Base-by-base conservation (phyloP, 2,329 filamentous ascomycete genomes). In the Graphilbum ipis-grandicollis region DNA sequence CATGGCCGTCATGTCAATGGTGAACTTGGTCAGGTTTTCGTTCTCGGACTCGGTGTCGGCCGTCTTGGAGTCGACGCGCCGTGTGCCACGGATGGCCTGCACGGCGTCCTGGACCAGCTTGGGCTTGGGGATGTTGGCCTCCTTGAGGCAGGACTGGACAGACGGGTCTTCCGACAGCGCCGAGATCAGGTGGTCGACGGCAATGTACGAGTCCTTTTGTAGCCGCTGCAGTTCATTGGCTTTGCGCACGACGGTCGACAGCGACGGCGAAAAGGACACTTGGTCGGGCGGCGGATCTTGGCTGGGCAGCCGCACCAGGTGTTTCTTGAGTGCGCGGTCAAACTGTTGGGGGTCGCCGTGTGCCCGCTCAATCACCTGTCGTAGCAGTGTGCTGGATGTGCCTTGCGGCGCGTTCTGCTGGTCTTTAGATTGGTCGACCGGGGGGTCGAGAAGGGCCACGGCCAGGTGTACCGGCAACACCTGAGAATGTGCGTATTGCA, bases 1-100 rank as follows among this genome's bases (percentile, higher is more conserved):
- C 76, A 94, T 78, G 35, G 82, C 70, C 10, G 90, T 98, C 85
- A 98, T 93, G 58, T 98, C 90, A 50, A 96, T 90, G 39, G 90
- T 96, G 59, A 94, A 98, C 52, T 96, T 98, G 63, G 86, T 83
- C 42, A 98, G 65, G 53, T 93, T 94, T 59, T 98, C 90, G 50
- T 86, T 82, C 50, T 94, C 88, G 50, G 80, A 68, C 57, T 96
- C 90, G 0, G 79, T 76, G 58, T 98, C 90, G 38, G 90, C 90
- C 4, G 83, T 93, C 64, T 93, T 93, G 41, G 84, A 93, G 58
- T 98, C 90, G 31, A 98, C 86, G 44, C 88, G 71, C 61, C 77
- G 84, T 31, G 85, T 96, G 42, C 90, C 90, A 44, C 90, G 79
- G 48, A 98, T 93, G 41, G 84, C 75, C 50, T 84, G 73, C 30